Evolutionary conservation across 2,329 filamentous ascomycete species (phyloP).

Genomic region (Exophiala phaeomuriformis): DNA sequence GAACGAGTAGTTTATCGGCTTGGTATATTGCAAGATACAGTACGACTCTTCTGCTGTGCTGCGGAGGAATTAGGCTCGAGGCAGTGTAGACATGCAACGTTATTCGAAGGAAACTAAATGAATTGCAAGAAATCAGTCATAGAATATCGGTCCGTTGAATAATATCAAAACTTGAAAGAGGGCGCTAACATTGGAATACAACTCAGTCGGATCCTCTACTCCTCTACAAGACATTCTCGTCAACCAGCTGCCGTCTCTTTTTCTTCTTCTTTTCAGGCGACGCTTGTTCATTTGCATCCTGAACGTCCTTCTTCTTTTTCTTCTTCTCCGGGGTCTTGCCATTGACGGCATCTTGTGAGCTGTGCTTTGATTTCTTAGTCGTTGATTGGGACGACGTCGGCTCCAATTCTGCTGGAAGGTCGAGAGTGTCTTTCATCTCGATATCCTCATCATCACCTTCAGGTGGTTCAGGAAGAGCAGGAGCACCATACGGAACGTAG

Average conservation of each 20-base stretch:
- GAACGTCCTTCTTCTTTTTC: background rate
- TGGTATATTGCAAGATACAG: too few species aligned
- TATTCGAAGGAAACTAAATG: too few species aligned
- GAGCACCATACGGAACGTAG: slow-evolving; percentile 37
- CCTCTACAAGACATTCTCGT: slow-evolving; percentile 9
- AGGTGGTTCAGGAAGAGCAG: background rate
- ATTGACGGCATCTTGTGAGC: background rate
- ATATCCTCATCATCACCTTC: slow-evolving; percentile 16
- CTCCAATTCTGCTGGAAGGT: slow-evolving; percentile 6
- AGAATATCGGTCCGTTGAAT: too few species aligned
- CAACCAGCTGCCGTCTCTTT: slow-evolving; percentile 14
- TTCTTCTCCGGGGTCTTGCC: slow-evolving; percentile 9
- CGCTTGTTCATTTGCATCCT: background rate
- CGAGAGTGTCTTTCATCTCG: slow-evolving; percentile 16
- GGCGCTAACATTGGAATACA: too few species aligned
- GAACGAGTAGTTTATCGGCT: too few species aligned
- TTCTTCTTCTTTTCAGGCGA: slow-evolving; percentile 19
- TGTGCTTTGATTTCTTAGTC: slow-evolving; percentile 1
- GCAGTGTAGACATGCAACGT: too few species aligned
- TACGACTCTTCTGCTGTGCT: too few species aligned
- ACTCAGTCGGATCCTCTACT: background rate
- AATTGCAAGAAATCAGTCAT: too few species aligned
- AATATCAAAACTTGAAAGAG: too few species aligned
- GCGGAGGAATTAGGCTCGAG: too few species aligned
- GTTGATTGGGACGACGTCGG: background rate